A percentile compares a stretch with the other conserved stretches of the same genome.
These are phyloP conservation scores for Oxytropis ochrocephala DNA, from an alignment of 306 rosid species.

Conservation along the genomic window DNA sequence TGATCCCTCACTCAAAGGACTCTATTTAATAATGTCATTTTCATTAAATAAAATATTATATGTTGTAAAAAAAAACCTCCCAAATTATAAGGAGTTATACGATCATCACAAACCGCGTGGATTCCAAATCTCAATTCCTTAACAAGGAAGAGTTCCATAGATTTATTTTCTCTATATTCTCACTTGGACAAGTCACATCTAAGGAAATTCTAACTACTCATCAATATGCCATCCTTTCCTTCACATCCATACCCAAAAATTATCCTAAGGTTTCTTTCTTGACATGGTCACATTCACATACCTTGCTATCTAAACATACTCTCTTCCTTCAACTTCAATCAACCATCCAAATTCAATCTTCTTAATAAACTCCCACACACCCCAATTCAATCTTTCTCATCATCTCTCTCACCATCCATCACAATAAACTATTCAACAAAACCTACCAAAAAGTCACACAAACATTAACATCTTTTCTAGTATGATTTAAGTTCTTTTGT, in stretches of 20 bases:
- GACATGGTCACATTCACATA: neutral
- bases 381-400: neutral
- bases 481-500: neutral
- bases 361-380: neutral
- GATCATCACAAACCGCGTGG: neutral
- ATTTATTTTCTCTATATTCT: neutral
- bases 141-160: neutral
- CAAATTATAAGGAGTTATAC: neutral
- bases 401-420: neutral
- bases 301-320: neutral
- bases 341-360: neutral
- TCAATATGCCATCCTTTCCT: constrained; percentile 28
- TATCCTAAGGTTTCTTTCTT: constrained; percentile 14
- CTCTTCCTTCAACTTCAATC: neutral
- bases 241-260: constrained; percentile 4
- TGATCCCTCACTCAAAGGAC: too few relatives aligned
- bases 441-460: neutral
- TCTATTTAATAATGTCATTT: too few relatives aligned
- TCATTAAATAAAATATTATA: too few relatives aligned
- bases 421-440: neutral
- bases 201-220: neutral
- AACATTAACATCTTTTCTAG: neutral
- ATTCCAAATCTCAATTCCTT: constrained; percentile 2
- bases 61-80: too few relatives aligned
- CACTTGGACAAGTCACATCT: neutral